Evolutionary conservation across 2,329 filamentous ascomycete genomes (phyloP), one percentile per base, ranked within the genome.

Genomic region (Shiraia bambusicola): DNA sequence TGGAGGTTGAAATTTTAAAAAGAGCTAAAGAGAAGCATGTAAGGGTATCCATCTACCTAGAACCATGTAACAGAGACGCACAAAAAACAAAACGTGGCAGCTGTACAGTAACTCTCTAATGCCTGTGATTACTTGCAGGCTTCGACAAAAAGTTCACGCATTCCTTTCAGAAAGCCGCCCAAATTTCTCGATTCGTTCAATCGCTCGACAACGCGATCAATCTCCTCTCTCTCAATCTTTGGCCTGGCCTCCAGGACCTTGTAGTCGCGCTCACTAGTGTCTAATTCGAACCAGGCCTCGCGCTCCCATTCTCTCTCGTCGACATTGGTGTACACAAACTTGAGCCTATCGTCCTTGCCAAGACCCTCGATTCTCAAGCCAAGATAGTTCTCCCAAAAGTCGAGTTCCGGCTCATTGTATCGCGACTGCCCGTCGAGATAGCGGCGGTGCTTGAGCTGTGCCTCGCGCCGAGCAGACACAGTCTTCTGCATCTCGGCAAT

Each of bases 321-420:
- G 32, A 97, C 76, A 67, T 94, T 88, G 19, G 83, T 87, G 64
- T 89, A 98, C 2, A 93, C 80, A 66, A 98, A 95, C 69, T 92
- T 92, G 56, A 98, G 76, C 17, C 87, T 80, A 69, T 96, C 91
- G 49, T 88, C 84, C 62, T 82, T 80, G 1, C 88, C 91, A 0
- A 88, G 87, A 2, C 92, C 92, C 64, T 97, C 92, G 61, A 98
- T 94, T 47, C 86, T 78, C 64, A 97, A 69, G 44, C 92, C 91
- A 45, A 98, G 75, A 65, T 92, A 93, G 40, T 86, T 86, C 66
- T 95, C 87, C 93, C 93, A 98, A 66, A 97, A 97, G 55, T 91
- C 87, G 32, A 98, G 78, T 73, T 98, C 93, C 0, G 93, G 93
- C 30, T 88, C 81, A 69, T 98, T 97, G 70, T 92, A 87, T 25